Evolutionary conservation across 2,329 filamentous ascomycete genomes (phyloP), one percentile per base, ranked within the genome.

Genomic region (Rhynchosporium agropyri): DNA sequence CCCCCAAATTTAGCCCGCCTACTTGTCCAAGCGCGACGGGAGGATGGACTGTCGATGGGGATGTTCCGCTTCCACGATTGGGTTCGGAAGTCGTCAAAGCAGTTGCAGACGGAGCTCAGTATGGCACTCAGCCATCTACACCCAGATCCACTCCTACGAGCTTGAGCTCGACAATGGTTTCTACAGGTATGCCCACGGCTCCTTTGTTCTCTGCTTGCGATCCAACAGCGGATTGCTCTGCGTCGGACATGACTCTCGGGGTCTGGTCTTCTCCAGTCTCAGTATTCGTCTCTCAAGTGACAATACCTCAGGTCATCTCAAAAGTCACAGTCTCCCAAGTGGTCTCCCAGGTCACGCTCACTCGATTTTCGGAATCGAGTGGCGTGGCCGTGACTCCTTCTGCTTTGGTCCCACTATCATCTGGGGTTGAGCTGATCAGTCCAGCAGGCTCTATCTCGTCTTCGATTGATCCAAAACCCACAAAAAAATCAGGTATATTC

Each of bases 31-130:
- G 81, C 0, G 86, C 85, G 38, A 93, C 89, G 0, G 84, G 81
- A 26, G 84, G 84, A 40, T 96, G 92, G 92, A 79, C 84, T 28
- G 84, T 96, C 4, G 78, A 90, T 68, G 87, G 89, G 15, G 85
- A 86, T 65, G 85, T 88, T 4, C 75, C 83, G 5, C 80, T 95
- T 36, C 92, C 92, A 0, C 86, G 84, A 1, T 69, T 95, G 4
- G 89, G 86, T 13, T 13, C 61, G 0, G 29, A 28, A 3, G 45
- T 69, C 33, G 45, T 69, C 13, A 12, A 31, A 3, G 61, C 62
- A 15, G 58, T 58, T 4, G 65, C 60, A 48, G 51, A 60, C n/a
- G 56, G 15, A 43, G 5, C 7, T 12, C 20, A 40, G 26, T 9
- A 26, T 8, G 42, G 26, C 6, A 48, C 9, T 7, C 10, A 48